Evolutionary conservation across 768 basidiomycete genomes (phyloP), one percentile per base, ranked within the genome.

Genomic region (Termitomyces sp.): DNA sequence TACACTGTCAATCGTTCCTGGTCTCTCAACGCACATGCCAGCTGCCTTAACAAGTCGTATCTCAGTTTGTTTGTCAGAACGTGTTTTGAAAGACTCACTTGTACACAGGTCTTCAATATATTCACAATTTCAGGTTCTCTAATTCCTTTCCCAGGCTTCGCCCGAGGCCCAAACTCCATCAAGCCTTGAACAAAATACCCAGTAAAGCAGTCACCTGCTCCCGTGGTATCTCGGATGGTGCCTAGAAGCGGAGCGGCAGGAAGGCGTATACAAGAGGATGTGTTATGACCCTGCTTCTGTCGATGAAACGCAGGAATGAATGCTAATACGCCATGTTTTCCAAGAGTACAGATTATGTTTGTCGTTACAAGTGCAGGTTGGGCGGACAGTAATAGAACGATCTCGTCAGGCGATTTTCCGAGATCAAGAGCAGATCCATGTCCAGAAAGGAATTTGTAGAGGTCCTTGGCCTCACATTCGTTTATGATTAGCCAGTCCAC

Each of bases 151-250:
- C 66, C 66, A 17, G 65, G 46, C 42, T 58, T 64, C 1, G 65
- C 62, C 19, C 60, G 28, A 21, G 66, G 54, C 0, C 65, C 71
- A 48, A 68, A 62, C 37, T 70, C 65, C 83, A 84, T 83, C 40
- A 85, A 66, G 0, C 78, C 80, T 12, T 74, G 70, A 14, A 83
- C 77, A 58, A 84, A 74, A 60, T 82, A 85, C 12, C 84, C 84
- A 0, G 82, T 75, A 62, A 84, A 84, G 56, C 82, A 83, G 59
- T 85, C 84, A 0, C 84, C 84, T 1, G 84, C 84, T 10, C 84
- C 84, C 0, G 84, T 85, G 2, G 82, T 84, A 61, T 85, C 83
- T 15, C 67, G 62, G 5, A 72, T 68, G 0, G 65, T 59, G 4
- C 73, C 77, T 35, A 70, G 56, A 14, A 84, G 64, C 44, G 64